Evolutionary conservation across 352 stramenopile genomes (phyloP).

Genomic region (Phytophthora sp.): DNA sequence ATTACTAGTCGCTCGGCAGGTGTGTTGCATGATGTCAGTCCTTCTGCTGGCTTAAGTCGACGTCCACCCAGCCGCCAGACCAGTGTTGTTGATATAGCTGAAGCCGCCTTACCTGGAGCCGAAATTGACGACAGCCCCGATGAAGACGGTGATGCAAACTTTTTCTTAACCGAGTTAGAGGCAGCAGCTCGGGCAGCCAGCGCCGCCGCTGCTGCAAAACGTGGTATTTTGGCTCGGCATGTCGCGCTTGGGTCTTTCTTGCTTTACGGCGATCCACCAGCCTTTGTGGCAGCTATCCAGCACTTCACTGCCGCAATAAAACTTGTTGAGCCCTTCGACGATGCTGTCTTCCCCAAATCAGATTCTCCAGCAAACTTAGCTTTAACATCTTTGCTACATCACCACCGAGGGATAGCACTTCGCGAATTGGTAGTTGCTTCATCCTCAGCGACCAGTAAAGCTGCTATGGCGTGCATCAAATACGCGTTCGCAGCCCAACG

Average conservation of each 20-base stretch:
- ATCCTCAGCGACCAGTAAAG: constrained; percentile 5
- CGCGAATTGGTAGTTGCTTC: constrained; percentile 54
- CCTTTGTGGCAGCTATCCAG: constrained; percentile 38
- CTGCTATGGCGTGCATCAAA: constrained; percentile 15
- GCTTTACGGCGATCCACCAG: constrained; percentile 51
- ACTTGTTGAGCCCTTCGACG: constrained; percentile 19
- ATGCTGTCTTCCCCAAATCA: not conserved
- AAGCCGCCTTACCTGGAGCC: constrained; percentile 16
- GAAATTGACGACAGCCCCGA: constrained; percentile 21
- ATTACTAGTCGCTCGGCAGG: constrained; percentile 6
- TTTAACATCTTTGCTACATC: constrained; percentile 55
- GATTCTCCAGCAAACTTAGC: constrained; percentile 12
- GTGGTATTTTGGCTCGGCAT: constrained; percentile 40
- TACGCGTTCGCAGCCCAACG: constrained; percentile 46
- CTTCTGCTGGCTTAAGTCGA: not conserved
- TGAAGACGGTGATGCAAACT: constrained; percentile 56
- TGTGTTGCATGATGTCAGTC: not conserved
- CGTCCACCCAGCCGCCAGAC: constrained; percentile 12
- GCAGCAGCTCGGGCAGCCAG: constrained; percentile 34
- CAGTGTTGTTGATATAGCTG: constrained; percentile 10
- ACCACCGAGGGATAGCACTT: constrained; percentile 75
- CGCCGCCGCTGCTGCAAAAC: constrained; percentile 13
- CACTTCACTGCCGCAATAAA: constrained; percentile 50
- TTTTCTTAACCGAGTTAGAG: constrained; percentile 82
- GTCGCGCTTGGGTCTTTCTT: constrained; percentile 55